Percentiles rank a stretch among this genome's conserved stretches.
These are phyloP conservation scores for Dipteronia sinensis DNA, from an alignment of 345 rosid species.

Conservation along the genomic window DNA sequence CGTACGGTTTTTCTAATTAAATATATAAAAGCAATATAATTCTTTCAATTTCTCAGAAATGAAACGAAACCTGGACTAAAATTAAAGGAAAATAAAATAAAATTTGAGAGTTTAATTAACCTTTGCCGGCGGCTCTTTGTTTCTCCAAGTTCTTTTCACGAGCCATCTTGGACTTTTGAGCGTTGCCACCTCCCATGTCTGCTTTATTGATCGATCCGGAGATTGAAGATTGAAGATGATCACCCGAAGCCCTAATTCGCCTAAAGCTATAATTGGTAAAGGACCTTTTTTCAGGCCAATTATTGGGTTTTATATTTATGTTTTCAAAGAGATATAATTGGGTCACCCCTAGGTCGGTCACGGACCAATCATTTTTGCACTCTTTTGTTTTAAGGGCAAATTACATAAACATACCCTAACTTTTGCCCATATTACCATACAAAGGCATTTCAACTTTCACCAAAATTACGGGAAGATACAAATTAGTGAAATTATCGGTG, in stretches of 20 bases:
- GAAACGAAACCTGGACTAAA: neutral
- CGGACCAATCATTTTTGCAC: constrained; percentile 10
- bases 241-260: constrained; percentile 12
- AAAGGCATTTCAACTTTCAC: no score
- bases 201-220: constrained; percentile 2
- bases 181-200: constrained; percentile 58
- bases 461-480: no score
- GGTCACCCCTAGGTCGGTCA: neutral
- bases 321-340: neutral
- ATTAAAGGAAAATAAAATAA: neutral
- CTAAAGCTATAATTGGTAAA: neutral
- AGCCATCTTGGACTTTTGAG: constrained; percentile 55
- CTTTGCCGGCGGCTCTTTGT: constrained; percentile 37
- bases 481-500: no score
- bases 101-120: constrained; percentile 11
- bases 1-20: neutral
- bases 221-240: neutral
- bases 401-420: no score
- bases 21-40: neutral
- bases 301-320: neutral
- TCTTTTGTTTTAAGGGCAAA: no score
- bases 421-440: no score
- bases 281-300: no score
- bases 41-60: neutral
- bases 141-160: constrained; percentile 55